phyloP scores from a whole-genome alignment of 176 grass and related monocot genomes.

The Ananas comosus region DNA sequence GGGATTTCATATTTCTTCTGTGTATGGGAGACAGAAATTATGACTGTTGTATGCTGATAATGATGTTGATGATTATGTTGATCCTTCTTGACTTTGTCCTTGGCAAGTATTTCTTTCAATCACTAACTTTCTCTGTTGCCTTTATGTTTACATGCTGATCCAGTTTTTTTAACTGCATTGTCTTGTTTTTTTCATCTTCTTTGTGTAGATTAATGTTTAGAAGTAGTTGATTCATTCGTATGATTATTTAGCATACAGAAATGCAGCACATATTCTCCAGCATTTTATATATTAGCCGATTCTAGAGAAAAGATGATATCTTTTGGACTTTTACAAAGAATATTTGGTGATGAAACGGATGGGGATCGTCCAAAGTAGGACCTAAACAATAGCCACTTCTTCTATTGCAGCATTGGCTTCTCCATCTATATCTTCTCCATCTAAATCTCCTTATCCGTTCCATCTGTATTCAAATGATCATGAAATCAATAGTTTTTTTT shows the following conservation, averaged over 20 bases:
- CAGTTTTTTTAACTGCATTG: neutral
- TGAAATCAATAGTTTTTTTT: neutral
- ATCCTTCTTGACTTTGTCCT: neutral
- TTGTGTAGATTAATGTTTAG: neutral
- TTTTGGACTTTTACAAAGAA: too few relatives aligned
- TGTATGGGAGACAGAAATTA: neutral
- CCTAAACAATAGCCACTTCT: neutral
- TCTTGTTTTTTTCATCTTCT: neutral
- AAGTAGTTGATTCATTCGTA: neutral
- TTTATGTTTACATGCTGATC: neutral
- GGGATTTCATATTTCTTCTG: neutral
- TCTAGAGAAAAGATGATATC: too few relatives aligned
- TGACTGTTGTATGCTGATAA: neutral
- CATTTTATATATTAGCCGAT: too few relatives aligned
- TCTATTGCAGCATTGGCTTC: neutral
- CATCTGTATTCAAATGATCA: neutral
- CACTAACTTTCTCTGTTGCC: neutral
- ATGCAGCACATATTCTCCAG: neutral
- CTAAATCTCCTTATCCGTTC: neutral
- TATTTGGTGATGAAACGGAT: neutral
- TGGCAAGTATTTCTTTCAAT: too few relatives aligned
- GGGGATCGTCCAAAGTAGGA: neutral
- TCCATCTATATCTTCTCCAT: neutral
- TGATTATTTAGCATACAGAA: neutral
- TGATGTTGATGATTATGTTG: neutral